These are phyloP conservation scores for Epichloe aotearoae DNA, from an alignment of 2,329 filamentous ascomycete genomes.

Conservation along the genomic window DNA sequence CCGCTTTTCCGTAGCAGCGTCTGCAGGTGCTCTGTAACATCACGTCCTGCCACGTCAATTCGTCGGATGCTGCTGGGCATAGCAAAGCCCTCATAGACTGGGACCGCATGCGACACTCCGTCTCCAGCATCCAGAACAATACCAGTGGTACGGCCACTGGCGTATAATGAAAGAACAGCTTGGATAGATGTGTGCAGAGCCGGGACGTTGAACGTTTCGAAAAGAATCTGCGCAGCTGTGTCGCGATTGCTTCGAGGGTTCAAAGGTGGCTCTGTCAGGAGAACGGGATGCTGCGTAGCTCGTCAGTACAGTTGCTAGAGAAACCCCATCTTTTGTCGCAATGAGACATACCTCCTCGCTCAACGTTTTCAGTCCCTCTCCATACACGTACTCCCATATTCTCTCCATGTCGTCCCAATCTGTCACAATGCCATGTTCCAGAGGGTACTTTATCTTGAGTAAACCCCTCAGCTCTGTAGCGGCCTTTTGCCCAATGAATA, in stretches of 20 bases:
- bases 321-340: not conserved
- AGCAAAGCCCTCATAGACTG: slow-evolving; percentile 94
- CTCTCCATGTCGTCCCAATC: slow-evolving; percentile 99
- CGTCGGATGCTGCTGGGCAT: slow-evolving; percentile 90
- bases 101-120: slow-evolving; percentile 92
- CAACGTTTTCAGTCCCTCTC: slow-evolving; percentile 87
- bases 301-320: slow-evolving; percentile 8
- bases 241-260: slow-evolving; percentile 95
- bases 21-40: slow-evolving; percentile 94
- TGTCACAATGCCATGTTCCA: slow-evolving; percentile 96
- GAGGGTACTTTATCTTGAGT: slow-evolving; percentile 87
- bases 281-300: slow-evolving; percentile 63
- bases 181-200: slow-evolving; percentile 95
- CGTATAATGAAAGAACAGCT: slow-evolving; percentile 89
- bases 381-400: slow-evolving; percentile 98
- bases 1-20: slow-evolving; percentile 81
- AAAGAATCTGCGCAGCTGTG: slow-evolving; percentile 90
- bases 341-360: slow-evolving; percentile 66
- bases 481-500: slow-evolving; percentile 84
- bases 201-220: slow-evolving; percentile 97
- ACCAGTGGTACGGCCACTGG: slow-evolving; percentile 87
- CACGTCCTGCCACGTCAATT: slow-evolving; percentile 90
- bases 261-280: slow-evolving; percentile 88
- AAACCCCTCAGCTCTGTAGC: slow-evolving; percentile 83
- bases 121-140: slow-evolving; percentile 93